Conservation (phyloP, 805 yeast genomes). For the Maudiozyma bulderi region DNA sequence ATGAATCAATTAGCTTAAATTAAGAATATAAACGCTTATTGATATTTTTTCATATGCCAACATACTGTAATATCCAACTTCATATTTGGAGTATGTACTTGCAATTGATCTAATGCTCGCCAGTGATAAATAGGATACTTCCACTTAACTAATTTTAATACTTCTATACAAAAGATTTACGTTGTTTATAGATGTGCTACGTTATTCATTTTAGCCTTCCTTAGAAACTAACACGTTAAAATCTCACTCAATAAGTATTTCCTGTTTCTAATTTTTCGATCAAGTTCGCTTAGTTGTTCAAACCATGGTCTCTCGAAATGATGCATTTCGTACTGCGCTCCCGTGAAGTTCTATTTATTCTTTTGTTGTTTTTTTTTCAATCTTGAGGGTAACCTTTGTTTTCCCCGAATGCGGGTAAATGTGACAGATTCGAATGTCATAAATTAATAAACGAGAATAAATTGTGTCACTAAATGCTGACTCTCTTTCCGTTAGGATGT, state of each 20-base stretch:
- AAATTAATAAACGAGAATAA: not conserved
- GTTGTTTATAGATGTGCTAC: no score
- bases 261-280: not conserved
- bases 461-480: not conserved
- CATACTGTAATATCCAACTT: constrained; percentile 26
- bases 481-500: no score
- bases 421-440: not conserved
- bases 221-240: no score
- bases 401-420: no score
- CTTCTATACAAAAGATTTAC: no score
- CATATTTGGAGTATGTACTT: constrained; percentile 9
- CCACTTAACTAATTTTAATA: not conserved
- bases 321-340: not conserved
- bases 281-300: not conserved
- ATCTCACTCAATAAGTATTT: no score
- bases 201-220: no score
- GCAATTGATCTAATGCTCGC: not conserved
- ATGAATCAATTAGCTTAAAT: no score
- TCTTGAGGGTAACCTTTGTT: not conserved
- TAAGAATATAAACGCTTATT: no score
- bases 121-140: not conserved
- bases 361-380: not conserved
- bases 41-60: not conserved
- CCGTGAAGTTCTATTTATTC: not conserved
- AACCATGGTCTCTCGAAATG: not conserved